phyloP scores from a whole-genome alignment of 176 grass and related monocot species.

The Zea mays region Zm-B73-REFERENCE-NAM-5.0 NC_050097.1:11179001-11179500 shows the following conservation, averaged over 20 bases:
- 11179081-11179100: slow-evolving; percentile 86
- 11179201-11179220: not conserved
- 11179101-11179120: slow-evolving; percentile 72
- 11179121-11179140: slow-evolving; percentile 62
- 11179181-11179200: not conserved
- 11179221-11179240: not conserved
- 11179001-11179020: slow-evolving; percentile 62
- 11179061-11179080: slow-evolving; percentile 72
- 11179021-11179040: slow-evolving; percentile 76
- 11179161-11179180: too few species aligned
- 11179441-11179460: not conserved
- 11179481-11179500: not conserved
- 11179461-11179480: not conserved
- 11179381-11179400: not conserved
- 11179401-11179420: not conserved
- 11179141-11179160: too few species aligned
- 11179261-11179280: not conserved
- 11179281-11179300: not conserved
- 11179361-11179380: not conserved
- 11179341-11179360: not conserved
- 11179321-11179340: too few species aligned
- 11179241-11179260: not conserved
- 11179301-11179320: too few species aligned
- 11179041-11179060: slow-evolving; percentile 85
- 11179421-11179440: not conserved